Base-by-base conservation (phyloP, 1,284 basidiomycete species). In the Apiotrichum gamsii region DNA sequence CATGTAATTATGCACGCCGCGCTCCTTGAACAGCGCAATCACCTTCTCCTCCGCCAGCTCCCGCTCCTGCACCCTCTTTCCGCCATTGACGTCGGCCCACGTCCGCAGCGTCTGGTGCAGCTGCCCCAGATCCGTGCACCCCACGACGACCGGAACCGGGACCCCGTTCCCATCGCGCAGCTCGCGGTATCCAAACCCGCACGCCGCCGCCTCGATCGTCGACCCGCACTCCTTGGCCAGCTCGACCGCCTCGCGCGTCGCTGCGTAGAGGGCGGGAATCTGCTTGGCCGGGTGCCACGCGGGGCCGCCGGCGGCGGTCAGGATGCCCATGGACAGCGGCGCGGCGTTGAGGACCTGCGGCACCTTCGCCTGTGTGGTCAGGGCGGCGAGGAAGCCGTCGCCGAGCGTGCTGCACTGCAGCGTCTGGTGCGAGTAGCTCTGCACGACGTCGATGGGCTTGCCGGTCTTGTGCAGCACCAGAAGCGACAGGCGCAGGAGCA, bases 301-400 rank as follows among this genome's bases (percentile, higher is more conserved):
- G 0, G 88, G 87, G 3, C 81, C 78, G 0, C 73, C 76, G 3
- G 68, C 58, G 4, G 78, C 75, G 0, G 85, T 85, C 32, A 98
- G 77, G 1, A 96, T 78, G 0, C 88, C 89, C 93, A 97, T 97
- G 59, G 82, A 84, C 43, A 97, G 78, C 3, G 94, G 94, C 0
- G 90, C 90, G 5, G 91, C 94, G 28, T 85, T 80, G 39, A 94
- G 60, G 29, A 97, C 75, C 51, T 88, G 82, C 29, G 70, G 69
- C 14, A 91, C 78, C 42, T 78, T 72, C 0, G 87, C 87, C 21
- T 83, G 39, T 11, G 72, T 65, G 44, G 74, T 72, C 52, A 95
- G 78, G 30, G 79, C 77, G 5, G 78, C 75, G 20, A 80, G 75
- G 66, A 82, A 93, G 1, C 58, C 62, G 5, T 76, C 70, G 6